Conservation (phyloP, 2,329 filamentous ascomycete genomes). For the Aspergillus ibericus region DNA sequence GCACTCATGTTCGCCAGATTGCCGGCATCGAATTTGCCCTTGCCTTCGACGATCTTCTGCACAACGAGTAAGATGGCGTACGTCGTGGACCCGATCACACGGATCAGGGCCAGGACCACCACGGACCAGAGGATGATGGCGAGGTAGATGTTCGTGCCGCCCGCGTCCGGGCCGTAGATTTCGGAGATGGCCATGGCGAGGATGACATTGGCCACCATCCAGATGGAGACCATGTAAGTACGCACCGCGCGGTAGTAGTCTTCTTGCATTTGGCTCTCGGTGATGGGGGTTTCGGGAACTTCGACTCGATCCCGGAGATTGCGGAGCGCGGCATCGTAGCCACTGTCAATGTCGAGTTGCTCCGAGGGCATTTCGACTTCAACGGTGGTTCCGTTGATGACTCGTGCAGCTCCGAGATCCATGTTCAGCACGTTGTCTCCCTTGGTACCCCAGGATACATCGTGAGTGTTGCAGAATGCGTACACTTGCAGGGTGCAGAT, state of each 20-base stretch:
- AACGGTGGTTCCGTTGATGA: slow-evolving; percentile 74
- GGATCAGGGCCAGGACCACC: slow-evolving; percentile 80
- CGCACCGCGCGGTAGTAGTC: slow-evolving; percentile 98
- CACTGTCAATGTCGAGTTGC: slow-evolving; percentile 95
- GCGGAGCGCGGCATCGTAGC: slow-evolving; percentile 93
- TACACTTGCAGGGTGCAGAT: slow-evolving; percentile 98
- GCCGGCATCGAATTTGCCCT: slow-evolving; percentile 59
- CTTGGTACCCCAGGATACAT: slow-evolving; percentile 98
- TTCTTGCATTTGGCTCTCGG: slow-evolving; percentile 85
- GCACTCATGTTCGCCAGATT: slow-evolving; percentile 30
- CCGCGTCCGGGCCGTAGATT: slow-evolving; percentile 69
- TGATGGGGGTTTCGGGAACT: slow-evolving; percentile 62
- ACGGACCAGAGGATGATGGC: slow-evolving; percentile 93
- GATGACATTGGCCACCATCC: slow-evolving; percentile 90
- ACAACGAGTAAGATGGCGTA: slow-evolving; percentile 83
- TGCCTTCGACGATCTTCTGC: slow-evolving; percentile 82
- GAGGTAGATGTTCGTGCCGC: slow-evolving; percentile 85
- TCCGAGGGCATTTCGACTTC: slow-evolving; percentile 97
- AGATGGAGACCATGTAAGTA: slow-evolving; percentile 95
- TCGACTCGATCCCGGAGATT: slow-evolving; percentile 93
- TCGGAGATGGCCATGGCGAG: slow-evolving; percentile 92
- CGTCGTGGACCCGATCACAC: slow-evolving; percentile 75
- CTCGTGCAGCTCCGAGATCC: slow-evolving; percentile 83
- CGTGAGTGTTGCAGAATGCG: slow-evolving; percentile 98
- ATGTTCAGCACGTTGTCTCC: slow-evolving; percentile 94